phyloP scores from a whole-genome alignment of 768 basidiomycete species.

The Leccinum truebloodii region DNA sequence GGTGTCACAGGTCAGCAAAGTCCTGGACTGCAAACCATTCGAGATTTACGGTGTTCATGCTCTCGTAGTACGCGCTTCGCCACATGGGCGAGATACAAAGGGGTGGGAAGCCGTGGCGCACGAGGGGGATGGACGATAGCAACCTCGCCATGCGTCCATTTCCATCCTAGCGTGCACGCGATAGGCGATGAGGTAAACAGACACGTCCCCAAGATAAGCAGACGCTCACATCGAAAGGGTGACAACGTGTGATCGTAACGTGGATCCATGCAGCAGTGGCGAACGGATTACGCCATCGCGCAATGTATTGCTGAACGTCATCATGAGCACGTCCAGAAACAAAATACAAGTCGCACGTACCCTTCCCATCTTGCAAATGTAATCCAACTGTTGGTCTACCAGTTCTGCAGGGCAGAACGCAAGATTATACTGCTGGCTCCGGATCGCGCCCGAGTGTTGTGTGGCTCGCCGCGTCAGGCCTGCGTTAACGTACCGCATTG shows the following conservation, averaged over 20 bases:
- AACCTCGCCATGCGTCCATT: slow-evolving; percentile 38
- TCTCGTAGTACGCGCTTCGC: slow-evolving; percentile 31
- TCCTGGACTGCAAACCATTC: not conserved
- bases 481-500: slow-evolving; percentile 32
- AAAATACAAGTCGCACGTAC: slow-evolving; percentile 12
- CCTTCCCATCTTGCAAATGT: slow-evolving; percentile 37
- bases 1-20: not conserved
- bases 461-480: slow-evolving; percentile 31
- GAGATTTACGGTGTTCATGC: slow-evolving; percentile 33
- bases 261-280: slow-evolving; percentile 39
- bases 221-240: slow-evolving; percentile 35
- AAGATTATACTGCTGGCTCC: slow-evolving; percentile 36
- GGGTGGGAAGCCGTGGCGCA: slow-evolving; percentile 35
- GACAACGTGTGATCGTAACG: slow-evolving; percentile 35
- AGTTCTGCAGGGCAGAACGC: slow-evolving; percentile 33
- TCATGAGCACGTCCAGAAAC: not conserved
- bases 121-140: slow-evolving; percentile 36
- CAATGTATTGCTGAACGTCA: slow-evolving; percentile 35
- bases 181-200: not conserved
- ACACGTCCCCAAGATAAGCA: not conserved
- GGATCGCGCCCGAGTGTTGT: slow-evolving; percentile 31
- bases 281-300: slow-evolving; percentile 39
- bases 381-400: slow-evolving; percentile 35
- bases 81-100: slow-evolving; percentile 30
- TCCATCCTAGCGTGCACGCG: slow-evolving; percentile 26